Base-by-base conservation (phyloP, 148 eudicot genomes). In the Linanthus parryae region DNA sequence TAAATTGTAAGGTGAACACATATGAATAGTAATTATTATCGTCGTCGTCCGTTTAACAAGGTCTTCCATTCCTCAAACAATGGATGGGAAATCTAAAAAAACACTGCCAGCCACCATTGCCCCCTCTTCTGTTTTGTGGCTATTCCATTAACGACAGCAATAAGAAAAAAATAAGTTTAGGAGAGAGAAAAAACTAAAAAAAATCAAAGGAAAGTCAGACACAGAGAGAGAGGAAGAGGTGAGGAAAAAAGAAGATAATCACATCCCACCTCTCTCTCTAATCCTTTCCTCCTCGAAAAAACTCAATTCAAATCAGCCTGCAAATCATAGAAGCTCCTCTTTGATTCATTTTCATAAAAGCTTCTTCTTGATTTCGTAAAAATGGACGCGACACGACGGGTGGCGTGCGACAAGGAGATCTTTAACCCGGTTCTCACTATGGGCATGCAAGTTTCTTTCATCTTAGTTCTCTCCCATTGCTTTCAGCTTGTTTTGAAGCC, bases 351-450 rank as follows among this genome's bases (percentile, higher is more conserved):
- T n/a, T n/a, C n/a, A n/a, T n/a, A n/a, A n/a, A n/a, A n/a, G n/a
- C n/a, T n/a, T n/a, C n/a, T n/a, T n/a, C n/a, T n/a, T n/a, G n/a
- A n/a, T n/a, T n/a, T n/a, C n/a, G n/a, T 3, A 2, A 60, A 37
- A 28, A 87, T 78, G 85, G 88, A 78, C 35, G 76, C 77, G 4
- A 76, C 85, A 3, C 58, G 62, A 21, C 50, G 67, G 51, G 58
- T 71, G 33, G 71, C 72, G 10, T 80, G 91, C 59, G 64, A 70
- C 37, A 70, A 55, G 18, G 92, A 77, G 44, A 19, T 83, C 54
- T 81, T 82, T 76, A 92, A 92, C 67, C 98, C 98, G 1, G 70
- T 88, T 2, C 53, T 82, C 16, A 63, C 94, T 21, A 77, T 82
- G 96, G 88, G 88, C 2, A 40, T 79, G 27, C 98, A 92, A 42